A percentile compares a stretch with the other conserved stretches of the same genome.
Conservation (phyloP, 805 yeast species). For the Saturnispora serradocipensis region DNA sequence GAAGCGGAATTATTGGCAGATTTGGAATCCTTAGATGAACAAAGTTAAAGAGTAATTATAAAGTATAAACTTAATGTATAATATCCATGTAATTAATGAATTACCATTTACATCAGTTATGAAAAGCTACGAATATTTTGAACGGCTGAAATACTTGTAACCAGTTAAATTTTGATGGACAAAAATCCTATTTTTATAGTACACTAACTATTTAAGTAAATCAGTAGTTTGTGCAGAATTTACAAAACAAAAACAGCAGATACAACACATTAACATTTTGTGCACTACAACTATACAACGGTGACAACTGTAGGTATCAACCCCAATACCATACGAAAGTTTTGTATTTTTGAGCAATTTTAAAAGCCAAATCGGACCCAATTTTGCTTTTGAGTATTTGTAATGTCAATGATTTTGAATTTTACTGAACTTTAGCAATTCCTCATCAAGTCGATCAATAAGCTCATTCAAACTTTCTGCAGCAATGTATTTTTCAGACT, state of each 20-base stretch:
- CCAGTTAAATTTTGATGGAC: too few relatives aligned
- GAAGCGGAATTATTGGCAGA: conserved; percentile 13
- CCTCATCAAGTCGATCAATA: not conserved
- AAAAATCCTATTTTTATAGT: not conserved
- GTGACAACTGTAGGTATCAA: too few relatives aligned
- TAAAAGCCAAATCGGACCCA: too few relatives aligned
- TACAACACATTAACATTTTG: too few relatives aligned
- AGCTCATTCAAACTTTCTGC: not conserved
- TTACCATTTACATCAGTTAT: not conserved
- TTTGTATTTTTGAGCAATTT: too few relatives aligned
- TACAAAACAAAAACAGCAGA: too few relatives aligned
- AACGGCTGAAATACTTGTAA: too few relatives aligned
- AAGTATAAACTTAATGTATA: not conserved
- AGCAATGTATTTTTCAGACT: not conserved
- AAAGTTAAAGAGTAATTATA: conserved; percentile 11
- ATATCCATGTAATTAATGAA: not conserved
- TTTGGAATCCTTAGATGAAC: conserved; percentile 18
- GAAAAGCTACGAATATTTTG: not conserved
- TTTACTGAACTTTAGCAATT: not conserved
- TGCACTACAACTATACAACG: too few relatives aligned
- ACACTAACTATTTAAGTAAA: not conserved
- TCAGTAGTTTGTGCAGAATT: too few relatives aligned
- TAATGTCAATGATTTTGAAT: not conserved
- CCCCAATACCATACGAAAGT: too few relatives aligned
- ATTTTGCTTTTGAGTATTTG: too few relatives aligned